Percentiles rank a stretch among this genome's conserved stretches.
These are phyloP conservation scores for Coemansia umbellata DNA, from an alignment of 192 early-diverging fungal species.

Conservation along the genomic window DNA sequence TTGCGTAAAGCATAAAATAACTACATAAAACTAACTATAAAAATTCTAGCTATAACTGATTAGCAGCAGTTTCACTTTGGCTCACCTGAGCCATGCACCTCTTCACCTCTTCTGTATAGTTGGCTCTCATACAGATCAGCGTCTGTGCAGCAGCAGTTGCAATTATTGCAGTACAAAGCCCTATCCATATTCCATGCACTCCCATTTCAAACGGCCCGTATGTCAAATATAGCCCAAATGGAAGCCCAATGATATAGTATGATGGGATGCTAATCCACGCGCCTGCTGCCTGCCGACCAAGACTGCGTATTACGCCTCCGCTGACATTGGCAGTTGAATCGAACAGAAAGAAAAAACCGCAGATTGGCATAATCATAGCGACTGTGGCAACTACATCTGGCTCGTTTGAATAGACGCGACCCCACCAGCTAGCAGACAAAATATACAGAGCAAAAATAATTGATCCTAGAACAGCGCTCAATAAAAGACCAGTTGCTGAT, in stretches of 20 bases:
- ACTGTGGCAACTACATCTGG: slow-evolving; percentile 63
- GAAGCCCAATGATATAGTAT: slow-evolving; percentile 50
- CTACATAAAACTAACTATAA: too few relatives aligned
- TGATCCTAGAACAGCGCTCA: slow-evolving; percentile 34
- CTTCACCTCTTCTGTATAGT: background rate
- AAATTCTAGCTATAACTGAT: too few relatives aligned
- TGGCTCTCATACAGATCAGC: background rate
- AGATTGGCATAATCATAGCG: slow-evolving; percentile 67
- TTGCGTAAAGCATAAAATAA: too few relatives aligned
- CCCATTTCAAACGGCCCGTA: slow-evolving; percentile 19
- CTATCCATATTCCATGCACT: slow-evolving; percentile 25
- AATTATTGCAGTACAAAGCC: background rate
- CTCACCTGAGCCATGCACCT: background rate
- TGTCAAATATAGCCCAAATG: slow-evolving; percentile 47
- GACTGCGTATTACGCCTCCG: slow-evolving; percentile 50
- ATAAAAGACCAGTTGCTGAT: slow-evolving; percentile 28
- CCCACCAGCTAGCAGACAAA: slow-evolving; percentile 45
- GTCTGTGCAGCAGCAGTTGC: background rate
- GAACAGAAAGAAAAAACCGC: slow-evolving; percentile 58
- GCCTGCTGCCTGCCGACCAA: slow-evolving; percentile 45
- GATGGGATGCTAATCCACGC: slow-evolving; percentile 41
- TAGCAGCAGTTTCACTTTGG: too few relatives aligned
- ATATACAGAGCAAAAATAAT: slow-evolving; percentile 35
- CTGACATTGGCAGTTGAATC: slow-evolving; percentile 57
- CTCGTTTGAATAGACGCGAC: slow-evolving; percentile 60